Evolutionary conservation across 1,284 basidiomycete species (phyloP).

Genomic region (Ganoderma resinaceum): DNA sequence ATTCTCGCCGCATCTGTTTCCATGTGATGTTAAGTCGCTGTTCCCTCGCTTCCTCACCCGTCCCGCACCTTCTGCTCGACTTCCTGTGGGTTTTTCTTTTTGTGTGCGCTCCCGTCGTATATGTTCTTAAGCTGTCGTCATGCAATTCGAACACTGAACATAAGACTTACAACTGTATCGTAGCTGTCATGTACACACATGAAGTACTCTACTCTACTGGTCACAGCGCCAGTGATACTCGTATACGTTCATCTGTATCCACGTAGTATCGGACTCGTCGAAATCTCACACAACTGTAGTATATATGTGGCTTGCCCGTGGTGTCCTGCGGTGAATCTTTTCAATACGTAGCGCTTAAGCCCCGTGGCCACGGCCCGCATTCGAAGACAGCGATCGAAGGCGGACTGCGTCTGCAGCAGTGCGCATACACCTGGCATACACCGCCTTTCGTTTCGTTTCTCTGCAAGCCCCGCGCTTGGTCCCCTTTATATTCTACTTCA

Average conservation of each 20-base stretch:
- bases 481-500: background rate
- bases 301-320: background rate
- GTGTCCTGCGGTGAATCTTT: background rate
- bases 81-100: conserved; percentile 13
- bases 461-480: background rate
- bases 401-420: background rate
- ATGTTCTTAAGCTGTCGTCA: background rate
- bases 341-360: no score
- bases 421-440: no score
- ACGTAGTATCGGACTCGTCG: background rate
- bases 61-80: conserved; percentile 8
- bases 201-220: conserved; percentile 3
- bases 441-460: background rate
- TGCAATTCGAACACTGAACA: conserved; percentile 10
- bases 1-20: background rate
- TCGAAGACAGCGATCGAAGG: background rate
- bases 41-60: background rate
- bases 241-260: conserved; percentile 9
- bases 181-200: conserved; percentile 4
- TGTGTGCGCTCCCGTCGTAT: background rate
- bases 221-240: conserved; percentile 7
- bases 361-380: no score
- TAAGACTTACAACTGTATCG: conserved; percentile 11
- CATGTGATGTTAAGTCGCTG: background rate
- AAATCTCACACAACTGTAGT: background rate